Base-by-base conservation (phyloP, 176 grass and related monocot species). In the Rhipidocladum racemiflorum region DNA sequence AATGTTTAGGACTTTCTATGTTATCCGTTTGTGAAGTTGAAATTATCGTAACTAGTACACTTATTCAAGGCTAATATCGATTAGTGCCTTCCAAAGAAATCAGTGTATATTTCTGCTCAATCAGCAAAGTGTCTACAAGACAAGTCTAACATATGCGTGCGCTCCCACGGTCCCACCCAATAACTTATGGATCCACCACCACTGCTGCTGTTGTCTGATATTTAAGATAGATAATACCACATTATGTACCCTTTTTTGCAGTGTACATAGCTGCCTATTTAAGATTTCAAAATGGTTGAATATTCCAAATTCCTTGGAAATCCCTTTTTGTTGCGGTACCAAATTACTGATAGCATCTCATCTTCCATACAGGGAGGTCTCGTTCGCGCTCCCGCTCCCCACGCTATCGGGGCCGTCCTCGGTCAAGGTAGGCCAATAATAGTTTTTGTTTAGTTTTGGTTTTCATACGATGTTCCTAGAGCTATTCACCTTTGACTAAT, bases 301-400 rank as follows among this genome's bases (percentile, higher is more conserved):
- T 44, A 65, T 49, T 66, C 54, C 1, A 85, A 28, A 12, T 29
- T 55, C 32, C 30, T 21, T 81, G 34, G 6, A 62, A 69, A 53
- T 76, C 80, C 7, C 24, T 40, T 42, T 3, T n/a, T 64, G 9
- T 46, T 44, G 20, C 18, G 20, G 8, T 45, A 32, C 20, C 14
- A 60, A 69, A 70, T 69, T 75, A 61, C 17, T 85, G 7, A 85
- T 81, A 65, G 29, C 24, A 0, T 77, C 25, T 85, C 10, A 29
- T 85, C 2, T 56, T 59, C 55, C 21, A 63, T 81, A 49, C 79
- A 99, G 96, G 89, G 63, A 80, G 96, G 28, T 98, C 96, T 8
- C 92, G 82, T 36, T 97, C 94, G 0, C 94, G 81, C 29, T 94
- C 91, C 14, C 75, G 81, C 20, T 97, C 96, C 77, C 92, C 92